Evolutionary conservation across 2,329 filamentous ascomycete species (phyloP), one percentile per base, ranked within the genome.

Genomic region (Atkinsonella hypoxylon): DNA sequence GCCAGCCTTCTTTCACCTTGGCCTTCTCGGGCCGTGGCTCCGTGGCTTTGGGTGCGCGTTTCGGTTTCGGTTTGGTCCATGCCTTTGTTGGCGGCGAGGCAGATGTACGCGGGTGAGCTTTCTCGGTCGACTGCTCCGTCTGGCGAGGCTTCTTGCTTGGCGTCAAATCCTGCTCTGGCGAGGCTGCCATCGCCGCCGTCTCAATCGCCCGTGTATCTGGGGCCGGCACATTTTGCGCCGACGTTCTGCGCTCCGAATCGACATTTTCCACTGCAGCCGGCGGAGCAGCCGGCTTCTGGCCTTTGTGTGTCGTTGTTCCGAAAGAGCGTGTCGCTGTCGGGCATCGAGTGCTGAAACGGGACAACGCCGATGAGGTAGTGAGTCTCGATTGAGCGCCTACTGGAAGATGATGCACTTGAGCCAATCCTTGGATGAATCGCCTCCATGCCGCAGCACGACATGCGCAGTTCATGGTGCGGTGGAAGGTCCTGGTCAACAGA

Each of bases 1-100:
- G 76, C 93, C 93, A 97, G 3, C 61, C 53, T 55, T 82, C 77
- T 22, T 43, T 48, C 18, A 3, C 8, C 15, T 26, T 10, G 20
- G 48, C 13, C 8, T 17, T 32, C 38, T 17, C 5, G 12, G 15
- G 30, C 9, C n/a, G 32, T 41, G 39, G 39, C 17, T 7, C n/a
- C 22, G 15, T 30, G n/a, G 3, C 17, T 34, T 45, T 4, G n/a
- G 34, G 15, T 39, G 22, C 31, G 17, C 13, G 7, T 18, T 12
- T 30, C 10, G 13, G 13, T 49, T 15, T 20, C 12, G 6, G 32
- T 4, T 2, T 26, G 5, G n/a, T n/a, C 13, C n/a, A n/a, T 32
- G 11, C n/a, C 13, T 22, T 30, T 9, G 47, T 10, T 9, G 26
- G 30, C 9, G 30, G 17, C 12, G 47, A 12, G n/a, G 20, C 3